phyloP scores from a whole-genome alignment of 2,329 filamentous ascomycete genomes.

The Colletotrichum sp. region DNA sequence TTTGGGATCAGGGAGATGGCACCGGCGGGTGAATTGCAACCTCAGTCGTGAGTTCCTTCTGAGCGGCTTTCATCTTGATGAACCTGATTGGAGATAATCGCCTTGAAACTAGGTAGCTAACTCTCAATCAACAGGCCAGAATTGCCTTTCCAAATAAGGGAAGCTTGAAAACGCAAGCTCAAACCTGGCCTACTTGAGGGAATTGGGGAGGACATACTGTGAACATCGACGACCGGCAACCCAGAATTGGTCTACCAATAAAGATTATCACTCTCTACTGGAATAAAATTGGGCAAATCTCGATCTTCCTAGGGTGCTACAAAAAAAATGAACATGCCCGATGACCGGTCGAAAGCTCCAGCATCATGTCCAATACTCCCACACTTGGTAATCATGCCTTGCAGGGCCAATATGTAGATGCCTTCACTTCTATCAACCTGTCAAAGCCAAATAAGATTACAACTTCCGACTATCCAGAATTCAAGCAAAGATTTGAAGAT shows the following conservation, averaged over 20 bases:
- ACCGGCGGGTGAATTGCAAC: not conserved
- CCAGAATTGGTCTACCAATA: not conserved
- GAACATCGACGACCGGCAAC: not conserved
- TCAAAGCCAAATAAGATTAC: not conserved
- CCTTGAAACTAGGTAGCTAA: not conserved
- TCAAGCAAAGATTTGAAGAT: not conserved
- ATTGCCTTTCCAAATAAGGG: accelerated
- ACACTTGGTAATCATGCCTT: not conserved
- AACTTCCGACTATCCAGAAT: not conserved
- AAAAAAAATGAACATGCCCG: accelerated
- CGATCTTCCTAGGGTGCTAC: accelerated
- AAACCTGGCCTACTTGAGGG: accelerated
- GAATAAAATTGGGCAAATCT: accelerated
- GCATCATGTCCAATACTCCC: not conserved
- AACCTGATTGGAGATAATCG: not conserved
- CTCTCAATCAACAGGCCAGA: accelerated
- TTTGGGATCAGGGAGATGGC: not conserved
- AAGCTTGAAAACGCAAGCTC: accelerated
- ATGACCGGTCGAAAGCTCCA: not conserved
- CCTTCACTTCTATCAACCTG: not conserved
- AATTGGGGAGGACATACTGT: accelerated
- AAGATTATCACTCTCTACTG: not conserved
- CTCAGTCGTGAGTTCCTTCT: not conserved
- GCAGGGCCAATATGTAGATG: not conserved
- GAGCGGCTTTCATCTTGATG: not conserved